These are phyloP conservation scores for Trametes meyenii DNA, from an alignment of 768 basidiomycete species.

Conservation along the genomic window DNA sequence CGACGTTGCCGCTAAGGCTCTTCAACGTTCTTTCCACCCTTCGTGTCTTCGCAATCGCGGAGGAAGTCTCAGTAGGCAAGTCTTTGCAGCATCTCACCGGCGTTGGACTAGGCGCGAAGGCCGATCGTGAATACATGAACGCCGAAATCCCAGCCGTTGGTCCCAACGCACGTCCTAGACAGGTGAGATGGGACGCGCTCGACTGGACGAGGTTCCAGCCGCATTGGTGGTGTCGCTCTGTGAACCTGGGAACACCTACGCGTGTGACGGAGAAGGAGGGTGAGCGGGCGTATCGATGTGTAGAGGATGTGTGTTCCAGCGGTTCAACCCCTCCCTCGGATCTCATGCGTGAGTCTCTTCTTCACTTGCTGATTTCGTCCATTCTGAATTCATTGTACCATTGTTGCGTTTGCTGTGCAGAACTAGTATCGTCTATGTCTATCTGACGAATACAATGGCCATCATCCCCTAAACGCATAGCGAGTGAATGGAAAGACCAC, in stretches of 20 bases:
- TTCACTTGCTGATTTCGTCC: no score
- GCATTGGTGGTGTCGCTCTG: background rate
- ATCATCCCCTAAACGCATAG: no score
- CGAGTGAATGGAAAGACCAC: no score
- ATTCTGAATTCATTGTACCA: no score
- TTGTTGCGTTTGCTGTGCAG: no score
- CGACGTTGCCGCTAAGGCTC: background rate
- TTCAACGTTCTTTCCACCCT: background rate
- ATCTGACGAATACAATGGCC: no score
- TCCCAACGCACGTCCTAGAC: background rate
- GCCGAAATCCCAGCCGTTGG: background rate
- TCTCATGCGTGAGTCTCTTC: background rate
- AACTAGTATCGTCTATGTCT: no score
- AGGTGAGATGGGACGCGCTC: background rate
- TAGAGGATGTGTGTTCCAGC: background rate
- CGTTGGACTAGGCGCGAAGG: no score
- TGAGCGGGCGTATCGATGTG: background rate
- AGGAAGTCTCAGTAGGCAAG: background rate
- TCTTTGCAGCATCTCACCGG: background rate
- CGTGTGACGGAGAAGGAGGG: background rate
- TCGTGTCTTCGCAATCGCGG: background rate
- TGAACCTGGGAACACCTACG: background rate
- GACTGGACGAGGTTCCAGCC: background rate
- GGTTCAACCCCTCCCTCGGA: background rate
- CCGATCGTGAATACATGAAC: background rate